Evolutionary conservation across 2,329 filamentous ascomycete genomes (phyloP).

Genomic region (Colletotrichum sojae): DNA sequence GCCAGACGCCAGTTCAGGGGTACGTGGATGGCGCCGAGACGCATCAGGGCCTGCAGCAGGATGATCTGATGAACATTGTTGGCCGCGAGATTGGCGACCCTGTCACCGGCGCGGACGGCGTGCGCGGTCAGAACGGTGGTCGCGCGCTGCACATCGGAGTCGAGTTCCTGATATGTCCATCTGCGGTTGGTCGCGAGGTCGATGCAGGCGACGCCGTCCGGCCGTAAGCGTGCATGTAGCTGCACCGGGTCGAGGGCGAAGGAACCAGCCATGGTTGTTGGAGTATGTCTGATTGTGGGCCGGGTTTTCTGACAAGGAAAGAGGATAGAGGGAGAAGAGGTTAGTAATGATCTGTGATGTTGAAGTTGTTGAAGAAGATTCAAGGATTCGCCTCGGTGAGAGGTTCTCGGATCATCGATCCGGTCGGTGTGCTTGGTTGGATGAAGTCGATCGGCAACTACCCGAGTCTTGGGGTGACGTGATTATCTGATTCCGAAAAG

Average conservation of each 20-base stretch:
- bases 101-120: slow-evolving; percentile 24
- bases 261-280: neutral
- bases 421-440: neutral
- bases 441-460: neutral
- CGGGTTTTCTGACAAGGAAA: neutral
- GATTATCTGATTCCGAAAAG: neutral
- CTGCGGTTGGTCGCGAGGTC: slow-evolving; percentile 35
- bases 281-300: neutral
- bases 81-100: slow-evolving; percentile 29
- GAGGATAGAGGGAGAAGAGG: no score
- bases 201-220: slow-evolving; percentile 35
- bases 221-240: slow-evolving; percentile 38
- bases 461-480: neutral
- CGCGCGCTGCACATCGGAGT: slow-evolving; percentile 34
- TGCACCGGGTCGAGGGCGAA: slow-evolving; percentile 30
- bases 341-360: no score
- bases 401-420: neutral
- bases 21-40: slow-evolving; percentile 31
- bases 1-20: slow-evolving; percentile 39
- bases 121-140: slow-evolving; percentile 20
- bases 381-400: slow-evolving; percentile 6
- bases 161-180: slow-evolving; percentile 39
- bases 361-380: no score
- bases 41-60: slow-evolving; percentile 33
- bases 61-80: slow-evolving; percentile 39